Evolutionary conservation across 2,329 filamentous ascomycete genomes (phyloP), one percentile per base, ranked within the genome.

Genomic region (Triangularia verruculosa): DNA sequence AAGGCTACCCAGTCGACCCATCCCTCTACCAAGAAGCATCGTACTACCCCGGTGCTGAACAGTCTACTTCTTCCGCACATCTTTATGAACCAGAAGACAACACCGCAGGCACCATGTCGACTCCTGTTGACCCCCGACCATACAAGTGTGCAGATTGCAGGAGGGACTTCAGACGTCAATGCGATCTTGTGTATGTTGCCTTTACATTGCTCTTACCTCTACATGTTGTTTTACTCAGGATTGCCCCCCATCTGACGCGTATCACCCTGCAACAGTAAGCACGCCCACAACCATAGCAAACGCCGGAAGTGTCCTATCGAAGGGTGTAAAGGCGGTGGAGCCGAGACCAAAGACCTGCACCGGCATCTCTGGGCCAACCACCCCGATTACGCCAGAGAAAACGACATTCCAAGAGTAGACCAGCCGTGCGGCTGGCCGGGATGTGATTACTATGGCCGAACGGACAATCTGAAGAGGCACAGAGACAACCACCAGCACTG

Each of bases 341-440:
- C 66, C 17, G 63, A 67, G 32, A 65, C 1, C 0, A 68, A 68
- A 11, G 67, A 69, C 22, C 59, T 68, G 2, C 0, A 68, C 17
- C 59, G 68, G 11, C 68, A 70, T 43, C 60, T 69, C 25, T 70
- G 68, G 68, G 5, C 57, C 0, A 12, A 57, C 11, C 68, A 70
- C n/a, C 39, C 43, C 0, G 28, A 52, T 1, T 64, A 62, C 4
- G 66, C 68, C 0, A 8, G n/a, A 13, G 8, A 1, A 7, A 28
- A 57, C 1, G 9, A 17, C 0, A 30, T 66, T 0, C 64, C 64
- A 0, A 55, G 28, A n/a, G 64, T 65, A 12, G 43, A 65, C 7
- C 32, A 57, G 5, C 1, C 1, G 7, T 70, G 68, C 24, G 24
- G n/a, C 2, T 59, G 13, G 5, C 43, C 17, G 2, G 17, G 11